Conservation (phyloP, 768 basidiomycete species). For the Tylopilus sp. region DNA sequence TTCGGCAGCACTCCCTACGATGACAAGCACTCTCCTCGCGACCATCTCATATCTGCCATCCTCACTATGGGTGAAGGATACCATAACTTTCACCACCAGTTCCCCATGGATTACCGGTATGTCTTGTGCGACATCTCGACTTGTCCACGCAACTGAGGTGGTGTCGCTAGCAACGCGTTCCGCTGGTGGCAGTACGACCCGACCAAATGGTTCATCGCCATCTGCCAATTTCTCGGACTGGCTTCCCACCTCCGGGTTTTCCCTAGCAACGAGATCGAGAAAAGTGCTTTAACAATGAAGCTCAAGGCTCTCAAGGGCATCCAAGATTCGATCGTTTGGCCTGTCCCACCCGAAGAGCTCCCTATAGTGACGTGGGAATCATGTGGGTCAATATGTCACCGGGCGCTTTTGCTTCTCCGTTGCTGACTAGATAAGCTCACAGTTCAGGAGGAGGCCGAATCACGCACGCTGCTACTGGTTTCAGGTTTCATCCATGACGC, state of each 20-base stretch:
- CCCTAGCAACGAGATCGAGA: slow-evolving; percentile 84
- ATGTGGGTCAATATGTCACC: slow-evolving; percentile 44
- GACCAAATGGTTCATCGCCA: slow-evolving; percentile 78
- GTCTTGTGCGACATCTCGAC: neutral
- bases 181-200: slow-evolving; percentile 72
- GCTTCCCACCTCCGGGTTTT: slow-evolving; percentile 83
- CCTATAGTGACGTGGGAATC: slow-evolving; percentile 81
- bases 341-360: slow-evolving; percentile 50
- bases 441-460: slow-evolving; percentile 69
- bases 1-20: slow-evolving; percentile 81
- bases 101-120: slow-evolving; percentile 65
- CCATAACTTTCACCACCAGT: slow-evolving; percentile 83
- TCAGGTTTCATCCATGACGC: slow-evolving; percentile 89
- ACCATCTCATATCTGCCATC: slow-evolving; percentile 77
- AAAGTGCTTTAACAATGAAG: slow-evolving; percentile 80
- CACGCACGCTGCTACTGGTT: slow-evolving; percentile 64
- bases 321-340: slow-evolving; percentile 67
- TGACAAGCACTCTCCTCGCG: slow-evolving; percentile 72
- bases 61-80: slow-evolving; percentile 72
- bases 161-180: slow-evolving; percentile 55
- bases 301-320: slow-evolving; percentile 65
- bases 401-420: neutral
- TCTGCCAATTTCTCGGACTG: slow-evolving; percentile 57
- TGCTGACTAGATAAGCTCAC: slow-evolving; percentile 2
- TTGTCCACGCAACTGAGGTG: slow-evolving; percentile 2